phyloP scores from a whole-genome alignment of 2,329 filamentous ascomycete species.

The Gaeumannomyces tritici region DNA sequence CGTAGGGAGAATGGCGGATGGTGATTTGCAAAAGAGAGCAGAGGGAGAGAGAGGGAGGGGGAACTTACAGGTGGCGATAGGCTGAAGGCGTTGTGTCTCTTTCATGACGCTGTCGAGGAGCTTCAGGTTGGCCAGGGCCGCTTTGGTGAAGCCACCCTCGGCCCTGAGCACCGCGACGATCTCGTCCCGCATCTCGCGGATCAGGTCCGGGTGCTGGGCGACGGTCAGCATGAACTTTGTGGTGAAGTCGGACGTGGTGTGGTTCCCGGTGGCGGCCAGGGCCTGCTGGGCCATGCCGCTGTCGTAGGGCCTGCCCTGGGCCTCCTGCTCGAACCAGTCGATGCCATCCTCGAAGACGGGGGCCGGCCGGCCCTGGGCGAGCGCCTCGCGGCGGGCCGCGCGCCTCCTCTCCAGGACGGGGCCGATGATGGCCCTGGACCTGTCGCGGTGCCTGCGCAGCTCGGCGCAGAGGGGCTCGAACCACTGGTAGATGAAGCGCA shows the following conservation, averaged over 20 bases:
- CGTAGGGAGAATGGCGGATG: too few species aligned
- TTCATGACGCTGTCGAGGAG: conserved; percentile 22
- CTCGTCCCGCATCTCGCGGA: conserved; percentile 42
- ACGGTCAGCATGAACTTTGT: conserved; percentile 24
- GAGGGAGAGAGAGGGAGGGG: too few species aligned
- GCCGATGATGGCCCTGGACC: conserved; percentile 18
- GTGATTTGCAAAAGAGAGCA: too few species aligned
- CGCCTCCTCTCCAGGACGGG: conserved; percentile 19
- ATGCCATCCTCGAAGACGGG: conserved; percentile 1
- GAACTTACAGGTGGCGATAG: conserved; percentile 8
- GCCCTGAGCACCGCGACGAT: conserved; percentile 26
- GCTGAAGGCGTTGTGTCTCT: conserved; percentile 21
- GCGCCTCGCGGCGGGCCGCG: neutral
- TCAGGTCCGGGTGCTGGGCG: conserved; percentile 36
- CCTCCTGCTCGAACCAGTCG: conserved; percentile 3
- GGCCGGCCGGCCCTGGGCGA: neutral
- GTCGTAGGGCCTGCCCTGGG: conserved; percentile 1
- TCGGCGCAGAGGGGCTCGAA: conserved; percentile 28
- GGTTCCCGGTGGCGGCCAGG: neutral
- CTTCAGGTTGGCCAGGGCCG: conserved; percentile 20
- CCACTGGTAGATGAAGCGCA: conserved; percentile 32
- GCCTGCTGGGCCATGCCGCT: neutral
- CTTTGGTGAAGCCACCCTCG: conserved; percentile 17
- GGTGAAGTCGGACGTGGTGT: conserved; percentile 4
- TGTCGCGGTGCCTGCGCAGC: conserved; percentile 23